A percentile compares a stretch with the other conserved stretches of the same genome.
These are phyloP conservation scores for Pseudogymnoascus sp. DNA, from an alignment of 2,329 filamentous ascomycete genomes.

Conservation along the genomic window DNA sequence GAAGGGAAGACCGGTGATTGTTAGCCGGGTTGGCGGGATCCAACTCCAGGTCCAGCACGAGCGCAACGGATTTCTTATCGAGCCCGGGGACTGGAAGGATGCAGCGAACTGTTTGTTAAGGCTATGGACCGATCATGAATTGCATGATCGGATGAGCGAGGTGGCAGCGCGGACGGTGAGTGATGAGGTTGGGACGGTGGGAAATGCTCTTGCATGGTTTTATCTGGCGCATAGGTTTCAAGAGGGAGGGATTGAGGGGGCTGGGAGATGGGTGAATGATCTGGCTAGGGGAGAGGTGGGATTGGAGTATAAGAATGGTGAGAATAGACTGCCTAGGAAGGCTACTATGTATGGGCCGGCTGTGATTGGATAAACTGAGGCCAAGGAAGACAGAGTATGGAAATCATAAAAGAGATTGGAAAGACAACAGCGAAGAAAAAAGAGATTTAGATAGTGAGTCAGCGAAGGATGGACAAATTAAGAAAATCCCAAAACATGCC, in stretches of 20 bases:
- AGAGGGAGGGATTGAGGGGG: slow-evolving; percentile 43
- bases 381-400: background rate
- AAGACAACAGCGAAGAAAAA: background rate
- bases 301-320: slow-evolving; percentile 48
- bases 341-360: background rate
- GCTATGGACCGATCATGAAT: slow-evolving; percentile 56
- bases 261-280: slow-evolving; percentile 66
- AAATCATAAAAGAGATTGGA: background rate
- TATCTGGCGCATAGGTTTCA: slow-evolving; percentile 65
- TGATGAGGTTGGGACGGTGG: slow-evolving; percentile 75
- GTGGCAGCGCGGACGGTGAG: slow-evolving; percentile 61
- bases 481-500: background rate
- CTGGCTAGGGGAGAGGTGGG: slow-evolving; percentile 61
- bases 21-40: slow-evolving; percentile 69
- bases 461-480: background rate
- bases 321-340: slow-evolving; percentile 53
- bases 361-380: background rate
- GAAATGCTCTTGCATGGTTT: slow-evolving; percentile 69
- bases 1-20: slow-evolving; percentile 71
- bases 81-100: slow-evolving; percentile 60
- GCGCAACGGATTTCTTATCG: slow-evolving; percentile 67
- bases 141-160: slow-evolving; percentile 60
- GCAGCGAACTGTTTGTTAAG: slow-evolving; percentile 61
- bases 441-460: background rate
- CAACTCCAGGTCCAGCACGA: slow-evolving; percentile 67